These are phyloP conservation scores for Spathaspora sp. DNA, from an alignment of 1,139 yeast species.

Conservation along the genomic window DNA sequence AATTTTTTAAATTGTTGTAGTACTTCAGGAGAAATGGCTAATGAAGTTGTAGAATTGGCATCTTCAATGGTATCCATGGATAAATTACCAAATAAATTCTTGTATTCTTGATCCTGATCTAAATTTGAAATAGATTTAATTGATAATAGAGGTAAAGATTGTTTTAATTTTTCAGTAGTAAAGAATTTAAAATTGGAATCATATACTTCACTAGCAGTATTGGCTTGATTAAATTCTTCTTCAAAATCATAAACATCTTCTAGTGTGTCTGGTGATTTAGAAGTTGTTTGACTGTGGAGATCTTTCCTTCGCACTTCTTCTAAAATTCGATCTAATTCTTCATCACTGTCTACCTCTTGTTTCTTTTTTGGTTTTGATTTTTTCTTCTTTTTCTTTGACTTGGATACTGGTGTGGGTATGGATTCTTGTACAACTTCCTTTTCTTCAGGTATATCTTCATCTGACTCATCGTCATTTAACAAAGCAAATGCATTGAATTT, in stretches of 20 bases:
- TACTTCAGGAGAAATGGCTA: conserved; percentile 65
- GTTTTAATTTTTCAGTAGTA: conserved; percentile 41
- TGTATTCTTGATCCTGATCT: conserved; percentile 81
- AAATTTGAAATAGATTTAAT: conserved; percentile 52
- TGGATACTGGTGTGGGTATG: conserved; percentile 1
- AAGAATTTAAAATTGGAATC: conserved; percentile 47
- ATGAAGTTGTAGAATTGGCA: conserved; percentile 62
- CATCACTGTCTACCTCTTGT: conserved; percentile 32
- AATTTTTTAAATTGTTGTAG: conserved; percentile 61
- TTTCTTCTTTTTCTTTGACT: conserved; percentile 17
- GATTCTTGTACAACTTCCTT: conserved; percentile 19
- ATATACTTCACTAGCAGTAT: conserved; percentile 40
- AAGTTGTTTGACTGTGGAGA: conserved; percentile 10
- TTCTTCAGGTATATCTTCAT: conserved; percentile 25
- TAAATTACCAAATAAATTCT: conserved; percentile 69
- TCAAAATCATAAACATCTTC: conserved; percentile 32
- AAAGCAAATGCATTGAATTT: conserved; percentile 56
- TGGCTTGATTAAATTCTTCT: conserved; percentile 28
- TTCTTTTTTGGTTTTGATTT: conserved; percentile 22
- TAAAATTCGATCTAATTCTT: conserved; percentile 41
- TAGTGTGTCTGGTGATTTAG: conserved; percentile 18
- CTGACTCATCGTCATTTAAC: conserved; percentile 39
- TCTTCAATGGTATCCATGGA: conserved; percentile 70
- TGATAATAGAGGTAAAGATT: conserved; percentile 40
- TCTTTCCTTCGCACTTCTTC: conserved; percentile 37